Conservation (phyloP, 176 grass and related monocot species). For the Hordeum marinum region DNA sequence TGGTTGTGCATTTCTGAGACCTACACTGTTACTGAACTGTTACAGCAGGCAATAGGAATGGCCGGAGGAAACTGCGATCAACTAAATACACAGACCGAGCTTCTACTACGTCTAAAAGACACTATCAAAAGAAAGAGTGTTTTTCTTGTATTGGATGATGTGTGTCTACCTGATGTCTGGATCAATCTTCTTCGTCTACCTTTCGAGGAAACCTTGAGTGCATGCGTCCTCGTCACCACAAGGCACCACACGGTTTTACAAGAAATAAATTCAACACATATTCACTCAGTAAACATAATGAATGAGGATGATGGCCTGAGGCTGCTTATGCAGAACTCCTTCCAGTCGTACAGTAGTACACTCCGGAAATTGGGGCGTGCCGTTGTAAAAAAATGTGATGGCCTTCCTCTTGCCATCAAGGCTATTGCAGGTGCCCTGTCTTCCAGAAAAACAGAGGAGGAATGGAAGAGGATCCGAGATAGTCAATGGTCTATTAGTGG, state of each 20-base stretch:
- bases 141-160: conserved; percentile 38
- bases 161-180: conserved; percentile 29
- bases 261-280: not conserved
- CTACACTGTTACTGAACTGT: not conserved
- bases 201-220: not conserved
- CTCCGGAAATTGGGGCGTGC: conserved; percentile 1
- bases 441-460: not conserved
- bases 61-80: not conserved
- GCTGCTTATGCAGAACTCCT: not conserved
- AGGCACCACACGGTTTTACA: conserved; percentile 4
- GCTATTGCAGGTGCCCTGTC: conserved; percentile 16
- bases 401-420: conserved; percentile 39
- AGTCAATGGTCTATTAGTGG: conserved; percentile 14
- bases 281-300: conserved; percentile 10
- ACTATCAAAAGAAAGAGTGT: conserved; percentile 7
- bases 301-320: not conserved
- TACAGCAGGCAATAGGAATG: conserved; percentile 22
- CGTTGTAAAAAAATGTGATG: conserved; percentile 37
- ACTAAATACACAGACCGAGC: not conserved
- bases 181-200: not conserved
- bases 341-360: not conserved
- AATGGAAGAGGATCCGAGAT: conserved; percentile 16
- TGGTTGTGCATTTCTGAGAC: conserved; percentile 38
- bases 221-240: conserved; percentile 14
- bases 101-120: not conserved